Evolutionary conservation across 805 yeast genomes (phyloP).

Genomic region (Yamadazyma sp.): DNA sequence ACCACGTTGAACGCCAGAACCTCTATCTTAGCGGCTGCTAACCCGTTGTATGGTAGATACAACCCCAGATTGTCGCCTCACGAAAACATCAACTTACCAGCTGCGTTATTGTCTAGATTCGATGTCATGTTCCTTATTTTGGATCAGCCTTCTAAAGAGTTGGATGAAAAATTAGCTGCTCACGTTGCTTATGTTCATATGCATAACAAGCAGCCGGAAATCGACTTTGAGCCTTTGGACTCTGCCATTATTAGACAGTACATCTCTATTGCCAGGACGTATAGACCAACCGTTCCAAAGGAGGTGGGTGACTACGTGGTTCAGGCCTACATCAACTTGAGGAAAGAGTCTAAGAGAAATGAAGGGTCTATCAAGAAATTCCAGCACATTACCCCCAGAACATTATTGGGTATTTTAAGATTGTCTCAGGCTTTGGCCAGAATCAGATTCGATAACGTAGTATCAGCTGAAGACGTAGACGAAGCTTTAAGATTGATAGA

Average conservation of each 20-base stretch:
- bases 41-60: constrained; percentile 93
- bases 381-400: constrained; percentile 93
- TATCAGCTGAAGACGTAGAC: constrained; percentile 80
- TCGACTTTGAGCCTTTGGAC: constrained; percentile 73
- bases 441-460: constrained; percentile 73
- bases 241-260: constrained; percentile 82
- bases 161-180: constrained; percentile 82
- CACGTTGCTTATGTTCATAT: constrained; percentile 97
- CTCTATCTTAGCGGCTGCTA: constrained; percentile 97
- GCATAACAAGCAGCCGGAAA: constrained; percentile 83
- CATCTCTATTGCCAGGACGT: constrained; percentile 80
- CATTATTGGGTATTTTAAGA: constrained; percentile 85
- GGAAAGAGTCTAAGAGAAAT: constrained; percentile 85
- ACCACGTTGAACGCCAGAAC: constrained; percentile 95
- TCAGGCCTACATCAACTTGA: constrained; percentile 80
- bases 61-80: constrained; percentile 87
- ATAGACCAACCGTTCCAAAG: constrained; percentile 79
- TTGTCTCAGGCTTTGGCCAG: constrained; percentile 94
- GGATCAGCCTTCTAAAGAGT: constrained; percentile 77
- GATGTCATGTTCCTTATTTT: constrained; percentile 84
- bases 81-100: constrained; percentile 94
- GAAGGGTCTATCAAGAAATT: constrained; percentile 76
- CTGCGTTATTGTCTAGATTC: constrained; percentile 92
- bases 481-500: constrained; percentile 87
- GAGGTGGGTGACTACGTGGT: constrained; percentile 87